phyloP scores from a whole-genome alignment of 2,329 filamentous ascomycete genomes.

The Phialophora verrucosa region DNA sequence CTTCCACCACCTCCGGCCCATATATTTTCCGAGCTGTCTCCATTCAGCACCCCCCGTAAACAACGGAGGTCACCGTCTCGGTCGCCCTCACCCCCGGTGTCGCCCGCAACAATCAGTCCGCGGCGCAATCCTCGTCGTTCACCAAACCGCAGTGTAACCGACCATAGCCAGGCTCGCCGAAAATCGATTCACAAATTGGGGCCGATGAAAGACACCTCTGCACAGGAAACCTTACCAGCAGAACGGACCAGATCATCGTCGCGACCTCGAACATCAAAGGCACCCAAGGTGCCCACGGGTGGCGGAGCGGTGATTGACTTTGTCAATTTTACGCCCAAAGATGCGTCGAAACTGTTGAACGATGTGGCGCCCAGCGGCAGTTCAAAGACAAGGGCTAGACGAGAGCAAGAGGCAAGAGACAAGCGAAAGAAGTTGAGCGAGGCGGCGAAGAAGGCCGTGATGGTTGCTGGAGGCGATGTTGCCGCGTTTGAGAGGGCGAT shows the following conservation, averaged over 20 bases:
- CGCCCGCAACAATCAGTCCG: conserved; percentile 46
- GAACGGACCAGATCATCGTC: conserved; percentile 32
- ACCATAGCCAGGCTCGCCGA: conserved; percentile 46
- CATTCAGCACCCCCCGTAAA: conserved; percentile 42
- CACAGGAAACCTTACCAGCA: conserved; percentile 42
- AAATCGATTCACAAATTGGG: conserved; percentile 50
- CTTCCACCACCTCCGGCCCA: conserved; percentile 47
- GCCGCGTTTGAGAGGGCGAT: conserved; percentile 44
- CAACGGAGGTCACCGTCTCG: conserved; percentile 38
- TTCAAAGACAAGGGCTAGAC: conserved; percentile 89
- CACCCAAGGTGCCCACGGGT: conserved; percentile 40
- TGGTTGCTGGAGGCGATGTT: conserved; percentile 54
- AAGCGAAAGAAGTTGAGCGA: conserved; percentile 59
- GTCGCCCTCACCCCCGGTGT: conserved; percentile 49
- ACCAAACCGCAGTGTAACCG: conserved; percentile 39
- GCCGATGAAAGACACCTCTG: conserved; percentile 40
- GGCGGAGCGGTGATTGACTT: conserved; percentile 57
- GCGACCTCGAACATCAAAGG: conserved; percentile 40
- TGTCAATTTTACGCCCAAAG: conserved; percentile 86
- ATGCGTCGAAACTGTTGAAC: conserved; percentile 78
- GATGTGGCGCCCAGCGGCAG: conserved; percentile 91
- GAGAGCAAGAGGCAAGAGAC: conserved; percentile 86
- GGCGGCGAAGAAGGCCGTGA: conserved; percentile 47
- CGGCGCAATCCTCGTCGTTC: conserved; percentile 39
- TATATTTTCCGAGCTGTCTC: conserved; percentile 46